phyloP scores from a whole-genome alignment of 2,329 filamentous ascomycete genomes.

The Microdochium paspali region DNA sequence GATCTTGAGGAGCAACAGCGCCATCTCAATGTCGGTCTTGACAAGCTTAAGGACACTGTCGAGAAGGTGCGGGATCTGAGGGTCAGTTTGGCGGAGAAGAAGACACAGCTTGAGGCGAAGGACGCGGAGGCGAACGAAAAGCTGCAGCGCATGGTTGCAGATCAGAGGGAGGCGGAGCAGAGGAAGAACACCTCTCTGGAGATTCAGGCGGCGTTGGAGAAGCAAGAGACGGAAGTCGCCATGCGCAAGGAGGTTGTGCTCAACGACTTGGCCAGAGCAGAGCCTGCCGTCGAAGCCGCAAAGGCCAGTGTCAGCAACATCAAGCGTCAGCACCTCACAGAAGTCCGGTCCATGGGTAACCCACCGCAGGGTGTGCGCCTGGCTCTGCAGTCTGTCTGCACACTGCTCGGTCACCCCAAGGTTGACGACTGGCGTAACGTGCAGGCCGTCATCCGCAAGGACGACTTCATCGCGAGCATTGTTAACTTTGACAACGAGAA shows the following conservation, averaged over 20 bases:
- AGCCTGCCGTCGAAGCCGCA: constrained; percentile 86
- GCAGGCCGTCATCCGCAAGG: constrained; percentile 76
- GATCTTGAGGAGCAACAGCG: constrained; percentile 98
- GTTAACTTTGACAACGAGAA: constrained; percentile 93
- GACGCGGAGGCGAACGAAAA: constrained; percentile 96
- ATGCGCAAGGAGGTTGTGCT: constrained; percentile 75
- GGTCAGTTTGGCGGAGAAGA: constrained; percentile 86
- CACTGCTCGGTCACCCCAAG: constrained; percentile 74
- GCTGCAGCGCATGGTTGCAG: constrained; percentile 90
- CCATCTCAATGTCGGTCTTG: constrained; percentile 94
- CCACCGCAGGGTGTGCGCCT: constrained; percentile 86
- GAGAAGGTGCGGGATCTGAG: constrained; percentile 93
- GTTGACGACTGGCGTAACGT: constrained; percentile 87
- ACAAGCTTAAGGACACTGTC: constrained; percentile 93
- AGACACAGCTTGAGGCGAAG: constrained; percentile 85
- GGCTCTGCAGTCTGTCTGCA: constrained; percentile 93
- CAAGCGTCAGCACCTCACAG: constrained; percentile 91
- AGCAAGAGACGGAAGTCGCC: constrained; percentile 83
- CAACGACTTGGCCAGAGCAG: constrained; percentile 78
- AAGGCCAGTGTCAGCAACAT: constrained; percentile 97
- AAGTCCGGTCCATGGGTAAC: constrained; percentile 94
- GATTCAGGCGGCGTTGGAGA: constrained; percentile 77
- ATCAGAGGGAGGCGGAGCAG: constrained; percentile 90
- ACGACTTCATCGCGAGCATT: constrained; percentile 97
- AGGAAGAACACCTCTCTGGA: constrained; percentile 81